phyloP scores from a whole-genome alignment of 495 filamentous ascomycete genomes.

The Penicillium argentinense region DNA sequence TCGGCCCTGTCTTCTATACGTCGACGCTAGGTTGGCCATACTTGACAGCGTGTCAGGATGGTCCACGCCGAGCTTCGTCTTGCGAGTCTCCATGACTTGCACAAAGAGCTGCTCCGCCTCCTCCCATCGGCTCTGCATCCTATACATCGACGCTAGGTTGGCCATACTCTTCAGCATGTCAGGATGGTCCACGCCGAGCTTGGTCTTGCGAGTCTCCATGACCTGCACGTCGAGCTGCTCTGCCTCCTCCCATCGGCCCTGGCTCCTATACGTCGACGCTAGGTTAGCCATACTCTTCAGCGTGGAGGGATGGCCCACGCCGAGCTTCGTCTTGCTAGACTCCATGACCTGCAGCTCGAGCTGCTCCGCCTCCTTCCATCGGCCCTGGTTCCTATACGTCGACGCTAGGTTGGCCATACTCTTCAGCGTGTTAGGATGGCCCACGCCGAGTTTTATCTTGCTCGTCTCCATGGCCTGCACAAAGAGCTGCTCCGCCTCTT shows the following conservation, averaged over 20 bases:
- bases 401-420: conserved; percentile 6
- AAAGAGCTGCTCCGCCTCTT: not conserved
- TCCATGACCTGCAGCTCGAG: conserved; percentile 8
- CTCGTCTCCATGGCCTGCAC: not conserved
- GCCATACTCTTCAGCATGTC: conserved; percentile 5
- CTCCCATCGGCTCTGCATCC: not conserved
- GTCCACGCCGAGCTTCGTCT: not conserved
- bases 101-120: not conserved
- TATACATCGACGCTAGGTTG: not conserved
- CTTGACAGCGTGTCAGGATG: not conserved
- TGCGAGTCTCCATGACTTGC: not conserved
- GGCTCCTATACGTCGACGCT: too few relatives aligned
- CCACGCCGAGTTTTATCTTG: not conserved
- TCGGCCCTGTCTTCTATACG: not conserved
- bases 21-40: not conserved
- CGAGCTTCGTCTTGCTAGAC: conserved; percentile 4
- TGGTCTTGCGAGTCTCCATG: conserved; percentile 2
- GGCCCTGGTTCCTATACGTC: conserved; percentile 17
- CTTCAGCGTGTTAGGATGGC: conserved; percentile 4
- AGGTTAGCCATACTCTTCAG: conserved; percentile 7
- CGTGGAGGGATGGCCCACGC: conserved; percentile 3
- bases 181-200: conserved; percentile 8
- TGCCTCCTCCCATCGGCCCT: conserved; percentile 27
- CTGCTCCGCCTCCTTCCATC: conserved; percentile 24
- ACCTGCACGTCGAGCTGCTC: conserved; percentile 11